These are phyloP conservation scores for Spizellomyces sp. DNA, from an alignment of 192 early-diverging fungal species.

Conservation along the genomic window DNA sequence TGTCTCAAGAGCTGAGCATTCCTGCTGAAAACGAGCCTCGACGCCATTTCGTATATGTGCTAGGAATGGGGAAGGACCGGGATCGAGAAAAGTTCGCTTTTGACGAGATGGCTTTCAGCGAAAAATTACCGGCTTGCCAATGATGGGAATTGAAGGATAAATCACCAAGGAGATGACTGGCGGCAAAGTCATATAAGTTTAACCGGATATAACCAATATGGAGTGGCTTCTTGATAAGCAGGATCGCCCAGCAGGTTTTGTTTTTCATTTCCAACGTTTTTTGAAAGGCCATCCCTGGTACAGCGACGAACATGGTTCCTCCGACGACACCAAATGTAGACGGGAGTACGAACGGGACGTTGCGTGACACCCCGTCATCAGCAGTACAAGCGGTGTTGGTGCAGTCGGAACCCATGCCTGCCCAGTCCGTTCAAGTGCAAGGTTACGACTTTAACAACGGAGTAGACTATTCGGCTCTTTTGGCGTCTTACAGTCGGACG, in stretches of 20 bases:
- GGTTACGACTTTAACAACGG: slow-evolving; percentile 95
- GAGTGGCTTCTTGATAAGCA: too few relatives aligned
- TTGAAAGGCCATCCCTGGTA: neutral
- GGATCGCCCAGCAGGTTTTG: too few relatives aligned
- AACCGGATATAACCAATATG: neutral
- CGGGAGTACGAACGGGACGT: too few relatives aligned
- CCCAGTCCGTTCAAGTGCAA: slow-evolving; percentile 61
- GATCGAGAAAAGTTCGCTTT: neutral
- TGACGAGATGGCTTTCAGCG: neutral
- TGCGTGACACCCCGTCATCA: slow-evolving; percentile 7
- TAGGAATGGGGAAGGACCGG: too few relatives aligned
- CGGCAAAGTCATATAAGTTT: neutral
- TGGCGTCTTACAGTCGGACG: slow-evolving; percentile 72
- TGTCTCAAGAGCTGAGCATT: slow-evolving; percentile 4
- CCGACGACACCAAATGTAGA: too few relatives aligned
- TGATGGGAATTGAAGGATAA: neutral
- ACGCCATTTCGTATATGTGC: neutral
- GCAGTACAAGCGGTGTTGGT: slow-evolving; percentile 42
- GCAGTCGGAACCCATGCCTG: slow-evolving; percentile 71
- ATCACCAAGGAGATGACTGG: neutral
- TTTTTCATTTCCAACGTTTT: neutral
- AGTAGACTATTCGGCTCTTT: slow-evolving; percentile 71
- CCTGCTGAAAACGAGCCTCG: neutral
- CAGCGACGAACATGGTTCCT: too few relatives aligned
- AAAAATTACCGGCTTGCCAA: slow-evolving; percentile 3